Conservation (phyloP, 495 filamentous ascomycete genomes). For the Neurospora sp. region DNA sequence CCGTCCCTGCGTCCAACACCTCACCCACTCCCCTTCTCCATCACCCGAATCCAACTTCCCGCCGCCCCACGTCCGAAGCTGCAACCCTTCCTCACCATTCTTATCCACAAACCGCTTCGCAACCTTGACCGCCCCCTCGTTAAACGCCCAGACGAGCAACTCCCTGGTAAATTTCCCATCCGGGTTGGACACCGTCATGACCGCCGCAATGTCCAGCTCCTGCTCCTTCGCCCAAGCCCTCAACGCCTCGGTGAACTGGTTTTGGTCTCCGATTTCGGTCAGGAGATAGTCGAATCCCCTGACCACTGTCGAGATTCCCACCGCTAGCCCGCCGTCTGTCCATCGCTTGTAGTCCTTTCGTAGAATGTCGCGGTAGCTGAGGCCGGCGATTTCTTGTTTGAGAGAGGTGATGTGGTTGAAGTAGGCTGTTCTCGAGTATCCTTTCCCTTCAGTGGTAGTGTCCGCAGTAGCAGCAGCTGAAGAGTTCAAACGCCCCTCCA, state of each 20-base stretch:
- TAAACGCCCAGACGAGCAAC: conserved; percentile 57
- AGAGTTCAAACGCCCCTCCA: conserved; percentile 36
- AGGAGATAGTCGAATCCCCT: conserved; percentile 55
- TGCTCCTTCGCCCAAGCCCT: conserved; percentile 46
- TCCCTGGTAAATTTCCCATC: conserved; percentile 57
- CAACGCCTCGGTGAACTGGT: conserved; percentile 22
- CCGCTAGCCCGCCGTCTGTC: conserved; percentile 45
- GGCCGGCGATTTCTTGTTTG: conserved; percentile 58
- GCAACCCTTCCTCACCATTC: conserved; percentile 34
- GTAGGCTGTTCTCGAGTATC: conserved; percentile 49
- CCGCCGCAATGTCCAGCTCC: conserved; percentile 52
- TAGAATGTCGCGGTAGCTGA: conserved; percentile 65
- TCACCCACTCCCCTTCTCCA: conserved; percentile 29
- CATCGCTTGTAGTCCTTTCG: conserved; percentile 92
- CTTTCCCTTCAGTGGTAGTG: background rate
- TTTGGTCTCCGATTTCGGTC: conserved; percentile 40
- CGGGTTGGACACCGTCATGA: conserved; percentile 65
- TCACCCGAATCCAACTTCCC: conserved; percentile 37
- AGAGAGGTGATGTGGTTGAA: conserved; percentile 53
- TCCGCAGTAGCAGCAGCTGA: background rate
- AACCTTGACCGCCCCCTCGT: conserved; percentile 31
- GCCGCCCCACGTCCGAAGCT: conserved; percentile 44
- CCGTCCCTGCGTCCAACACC: conserved; percentile 60
- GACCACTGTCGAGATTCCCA: conserved; percentile 71
- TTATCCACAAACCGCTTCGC: conserved; percentile 43